Evolutionary conservation across 2,329 filamentous ascomycete species (phyloP), one percentile per base, ranked within the genome.

Genomic region (Hypoxylon sp.): DNA sequence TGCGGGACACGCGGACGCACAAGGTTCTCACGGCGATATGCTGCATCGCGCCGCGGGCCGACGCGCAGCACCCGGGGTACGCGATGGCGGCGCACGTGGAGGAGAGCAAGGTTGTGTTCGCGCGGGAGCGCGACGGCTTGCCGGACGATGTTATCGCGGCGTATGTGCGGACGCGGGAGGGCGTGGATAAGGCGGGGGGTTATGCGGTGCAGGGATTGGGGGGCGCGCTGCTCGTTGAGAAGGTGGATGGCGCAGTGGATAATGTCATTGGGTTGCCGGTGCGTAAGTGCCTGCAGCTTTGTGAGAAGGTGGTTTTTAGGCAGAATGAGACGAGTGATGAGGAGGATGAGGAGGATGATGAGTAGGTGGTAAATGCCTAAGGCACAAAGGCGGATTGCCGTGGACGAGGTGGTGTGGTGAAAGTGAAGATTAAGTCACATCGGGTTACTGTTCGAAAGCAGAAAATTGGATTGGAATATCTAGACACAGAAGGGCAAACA

Each of bases 181-280:
- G 96, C 1, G 94, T 90, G 10, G 96, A 98, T 80, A 99, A 98
- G 84, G 96, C 96, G 0, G 96, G 96, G 1, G 96, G 96, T 0
- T 99, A 99, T 80, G 96, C 94, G 1, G 88, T 99, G 58, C 96
- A 99, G 81, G 96, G 95, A 0, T 84, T 95, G 10, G 96, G 93
- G 1, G 91, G 92, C 8, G 90, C 98, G 78, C 85, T 99, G 66
- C 81, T 99, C 63, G 90, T 99, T 11, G 94, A 98, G 79, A 91
- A 87, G 80, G 92, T 99, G 71, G 93, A 97, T 71, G 96, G 96
- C 10, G 90, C 89, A 60, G 93, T 94, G 75, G 96, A 99, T 83
- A 98, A 98, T 80, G 96, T 98, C 1, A 90, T 99, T 29, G 96
- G 96, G 0, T 79, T 99, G 79, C 96, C 96, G 6, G 85, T 98